Evolutionary conservation across 305 asterid species (phyloP).

Genomic region (Salvia sclarea): DNA sequence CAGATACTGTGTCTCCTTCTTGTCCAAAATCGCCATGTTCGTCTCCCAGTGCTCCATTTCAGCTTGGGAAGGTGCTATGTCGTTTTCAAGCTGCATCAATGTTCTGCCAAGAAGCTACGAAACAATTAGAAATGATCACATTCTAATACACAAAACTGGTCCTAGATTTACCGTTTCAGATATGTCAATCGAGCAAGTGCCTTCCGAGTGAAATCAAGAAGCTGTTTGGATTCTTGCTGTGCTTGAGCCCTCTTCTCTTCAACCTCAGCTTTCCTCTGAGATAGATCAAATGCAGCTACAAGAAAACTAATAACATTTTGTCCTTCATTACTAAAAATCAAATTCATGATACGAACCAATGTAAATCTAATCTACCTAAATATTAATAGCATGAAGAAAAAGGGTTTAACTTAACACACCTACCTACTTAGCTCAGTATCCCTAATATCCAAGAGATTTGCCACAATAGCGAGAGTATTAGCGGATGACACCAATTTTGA

Average conservation of each 20-base stretch:
- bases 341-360: neutral
- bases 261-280: conserved; percentile 76
- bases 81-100: conserved; percentile 82
- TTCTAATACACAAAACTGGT: neutral
- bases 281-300: conserved; percentile 87
- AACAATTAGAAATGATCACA: conserved; percentile 6
- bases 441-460: conserved; percentile 81
- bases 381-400: conserved; percentile 16
- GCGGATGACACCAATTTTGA: conserved; percentile 77
- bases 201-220: conserved; percentile 91
- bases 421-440: conserved; percentile 95
- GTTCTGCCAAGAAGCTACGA: conserved; percentile 47
- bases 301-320: conserved; percentile 58
- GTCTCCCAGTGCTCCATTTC: conserved; percentile 85
- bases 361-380: neutral
- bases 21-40: conserved; percentile 74
- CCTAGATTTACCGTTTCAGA: conserved; percentile 61
- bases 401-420: conserved; percentile 20
- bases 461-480: conserved; percentile 82
- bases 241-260: conserved; percentile 88
- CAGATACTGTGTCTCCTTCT: conserved; percentile 75
- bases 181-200: conserved; percentile 90
- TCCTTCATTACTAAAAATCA: neutral
- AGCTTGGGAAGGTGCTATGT: conserved; percentile 75
- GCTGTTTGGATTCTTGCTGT: conserved; percentile 81